phyloP scores from a whole-genome alignment of 495 filamentous ascomycete genomes.

The Opeltia flavorubescens region DNA sequence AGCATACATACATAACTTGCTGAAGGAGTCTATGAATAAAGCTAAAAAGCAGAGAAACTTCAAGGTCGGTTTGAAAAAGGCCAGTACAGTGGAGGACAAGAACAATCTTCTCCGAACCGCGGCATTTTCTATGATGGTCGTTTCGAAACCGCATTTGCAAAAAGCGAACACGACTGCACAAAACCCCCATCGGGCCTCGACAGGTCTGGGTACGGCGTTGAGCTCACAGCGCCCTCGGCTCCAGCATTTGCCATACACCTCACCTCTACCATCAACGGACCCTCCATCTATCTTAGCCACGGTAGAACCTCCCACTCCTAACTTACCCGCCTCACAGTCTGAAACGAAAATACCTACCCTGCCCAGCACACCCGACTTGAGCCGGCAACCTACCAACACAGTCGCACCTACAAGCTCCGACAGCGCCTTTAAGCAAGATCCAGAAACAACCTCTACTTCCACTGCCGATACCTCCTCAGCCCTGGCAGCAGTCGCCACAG shows the following conservation, averaged over 20 bases:
- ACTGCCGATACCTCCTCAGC: neutral
- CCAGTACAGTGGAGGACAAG: conserved; percentile 3
- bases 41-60: neutral
- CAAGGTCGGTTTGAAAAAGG: conserved; percentile 2
- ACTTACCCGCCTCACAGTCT: conserved; percentile 16
- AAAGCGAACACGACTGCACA: neutral
- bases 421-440: too few relatives aligned
- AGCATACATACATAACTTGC: neutral
- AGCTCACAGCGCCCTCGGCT: neutral
- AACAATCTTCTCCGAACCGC: conserved; percentile 1
- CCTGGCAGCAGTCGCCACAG: neutral
- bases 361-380: neutral
- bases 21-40: conserved; percentile 1
- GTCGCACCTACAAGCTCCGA: neutral
- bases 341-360: neutral
- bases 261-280: neutral
- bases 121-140: conserved; percentile 1
- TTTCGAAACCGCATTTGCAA: neutral
- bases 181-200: neutral
- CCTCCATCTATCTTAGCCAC: neutral
- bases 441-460: neutral
- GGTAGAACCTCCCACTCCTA: conserved; percentile 2
- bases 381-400: neutral
- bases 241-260: neutral
- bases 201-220: neutral